Percentiles rank a stretch among this genome's conserved stretches.
phyloP scores from a whole-genome alignment of 1,139 yeast species.

The Candida mesenterica region DNA sequence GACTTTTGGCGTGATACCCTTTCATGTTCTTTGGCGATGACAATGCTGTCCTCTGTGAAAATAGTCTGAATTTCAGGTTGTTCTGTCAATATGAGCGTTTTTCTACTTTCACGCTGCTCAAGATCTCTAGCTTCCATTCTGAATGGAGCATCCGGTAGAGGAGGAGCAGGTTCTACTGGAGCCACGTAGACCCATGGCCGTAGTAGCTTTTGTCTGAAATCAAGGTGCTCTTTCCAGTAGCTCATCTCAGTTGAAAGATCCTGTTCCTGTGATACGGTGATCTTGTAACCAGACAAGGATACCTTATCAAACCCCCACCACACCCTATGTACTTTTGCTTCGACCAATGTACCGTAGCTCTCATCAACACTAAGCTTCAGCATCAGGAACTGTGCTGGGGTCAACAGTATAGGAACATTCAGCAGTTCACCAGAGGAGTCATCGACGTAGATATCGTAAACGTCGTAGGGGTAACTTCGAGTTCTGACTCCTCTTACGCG shows the following conservation, averaged over 20 bases:
- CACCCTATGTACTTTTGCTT: conserved; percentile 10
- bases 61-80: background rate
- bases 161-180: no score
- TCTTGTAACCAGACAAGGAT: conserved; percentile 1
- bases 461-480: no score
- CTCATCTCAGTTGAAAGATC: conserved; percentile 25
- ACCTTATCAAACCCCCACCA: background rate
- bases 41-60: background rate
- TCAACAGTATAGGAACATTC: conserved; percentile 14
- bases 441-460: conserved; percentile 24
- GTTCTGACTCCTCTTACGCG: conserved; percentile 19
- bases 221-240: conserved; percentile 33
- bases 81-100: background rate
- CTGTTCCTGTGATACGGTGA: conserved; percentile 4
- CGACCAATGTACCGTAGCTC: conserved; percentile 11
- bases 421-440: conserved; percentile 24
- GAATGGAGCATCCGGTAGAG: no score
- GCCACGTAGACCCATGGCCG: no score
- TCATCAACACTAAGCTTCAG: conserved; percentile 11
- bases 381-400: conserved; percentile 5
- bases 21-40: no score
- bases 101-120: background rate
- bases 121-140: background rate
- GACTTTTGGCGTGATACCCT: no score
- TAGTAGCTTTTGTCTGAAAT: no score